Base-by-base conservation (phyloP, 129 eudicot species). In the Artemisia tridentata region DNA sequence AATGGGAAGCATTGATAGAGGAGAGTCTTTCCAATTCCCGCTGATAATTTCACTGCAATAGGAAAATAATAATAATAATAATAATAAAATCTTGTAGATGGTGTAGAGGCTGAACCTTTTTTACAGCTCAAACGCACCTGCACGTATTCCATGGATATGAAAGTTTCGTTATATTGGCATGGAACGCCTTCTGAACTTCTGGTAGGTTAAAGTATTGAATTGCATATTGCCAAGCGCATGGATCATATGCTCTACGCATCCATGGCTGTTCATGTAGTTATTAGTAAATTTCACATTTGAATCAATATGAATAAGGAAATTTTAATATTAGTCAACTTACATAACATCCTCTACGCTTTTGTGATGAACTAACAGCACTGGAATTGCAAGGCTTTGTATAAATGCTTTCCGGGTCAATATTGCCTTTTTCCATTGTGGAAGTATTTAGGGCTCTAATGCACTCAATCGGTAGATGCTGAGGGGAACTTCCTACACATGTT, bases 241-340 rank as follows among this genome's bases (percentile, higher is more conserved):
- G 99, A 71, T 90, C 97, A 74, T 95, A 95, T 10, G 91, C 95
- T 80, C 93, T 84, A 1, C 79, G 80, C 96, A 84, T 90, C 99
- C 96, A 95, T 62, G 97, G 92, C 99, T 95, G 76, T 41, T 27
- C 12, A 38, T 19, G 38, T n/a, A 27, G 50, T 18, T 41, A 34
- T 18, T 34, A 27, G 23, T 51, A 52, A n/a, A 9, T 41, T 53
- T 41, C 48, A 74, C 11, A 74, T 55, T 53, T 55, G 3, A 53
- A 2, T 65, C 5, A 0, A 5, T 68, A 16, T 16, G 15, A 54
- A 25, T 65, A 31, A 12, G 31, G 17, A 48, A 63, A 45, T 2
- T 65, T 41, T 18, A 53, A 68, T 43, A 52, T 38, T 11, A 61
- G 25, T 49, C 31, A 60, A 84, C 97, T 86, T 83, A 95, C 99